Evolutionary conservation across 306 rosid species (phyloP).

Genomic region (Vigna unguiculata): DNA sequence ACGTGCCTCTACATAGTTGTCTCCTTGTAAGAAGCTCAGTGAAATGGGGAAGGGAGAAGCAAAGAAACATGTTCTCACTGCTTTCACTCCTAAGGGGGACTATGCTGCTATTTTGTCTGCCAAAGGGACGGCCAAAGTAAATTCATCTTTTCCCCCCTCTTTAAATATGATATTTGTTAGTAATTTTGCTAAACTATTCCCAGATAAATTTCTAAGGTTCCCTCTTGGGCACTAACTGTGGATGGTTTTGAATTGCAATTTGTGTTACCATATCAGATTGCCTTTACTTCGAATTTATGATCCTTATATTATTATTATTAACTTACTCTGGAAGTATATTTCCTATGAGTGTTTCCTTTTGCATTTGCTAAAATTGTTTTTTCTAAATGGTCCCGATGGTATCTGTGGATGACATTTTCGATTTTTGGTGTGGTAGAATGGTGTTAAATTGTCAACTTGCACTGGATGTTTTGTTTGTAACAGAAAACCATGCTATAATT

Average conservation of each 20-base stretch:
- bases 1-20: background rate
- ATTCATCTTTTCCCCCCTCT: background rate
- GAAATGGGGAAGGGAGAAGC: conserved; percentile 49
- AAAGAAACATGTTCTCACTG: conserved; percentile 50
- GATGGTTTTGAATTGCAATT: background rate
- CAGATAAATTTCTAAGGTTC: background rate
- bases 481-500: conserved; percentile 8
- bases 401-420: conserved; percentile 11
- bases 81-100: conserved; percentile 55
- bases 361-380: background rate
- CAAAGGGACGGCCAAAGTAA: conserved; percentile 46
- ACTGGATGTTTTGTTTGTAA: background rate
- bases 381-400: background rate
- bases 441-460: conserved; percentile 8
- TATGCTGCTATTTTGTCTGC: conserved; percentile 47
- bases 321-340: background rate
- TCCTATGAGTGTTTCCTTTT: background rate
- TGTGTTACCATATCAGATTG: background rate
- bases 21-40: conserved; percentile 21
- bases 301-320: background rate
- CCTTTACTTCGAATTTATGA: conserved; percentile 12
- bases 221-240: background rate
- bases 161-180: conserved; percentile 5
- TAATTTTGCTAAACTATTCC: conserved; percentile 25
- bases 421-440: background rate